Conservation (phyloP, 257 asterid species). For the Jaltomata sinuosa region DNA sequence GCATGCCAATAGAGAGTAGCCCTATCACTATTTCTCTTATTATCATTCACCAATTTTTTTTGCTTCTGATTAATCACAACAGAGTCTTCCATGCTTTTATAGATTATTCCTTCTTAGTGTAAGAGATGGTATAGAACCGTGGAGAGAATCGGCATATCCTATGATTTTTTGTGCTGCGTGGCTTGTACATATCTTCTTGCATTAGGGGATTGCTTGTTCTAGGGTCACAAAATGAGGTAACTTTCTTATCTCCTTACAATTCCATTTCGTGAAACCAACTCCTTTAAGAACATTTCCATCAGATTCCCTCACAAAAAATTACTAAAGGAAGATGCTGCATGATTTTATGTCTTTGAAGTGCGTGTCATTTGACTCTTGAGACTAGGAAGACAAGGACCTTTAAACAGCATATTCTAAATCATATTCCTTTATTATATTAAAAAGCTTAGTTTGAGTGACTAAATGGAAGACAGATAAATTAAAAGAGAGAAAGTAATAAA, state of each 20-base stretch:
- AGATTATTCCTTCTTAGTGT: background rate
- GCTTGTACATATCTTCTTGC: background rate
- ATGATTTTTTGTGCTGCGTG: background rate
- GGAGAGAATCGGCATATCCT: slow-evolving; percentile 28
- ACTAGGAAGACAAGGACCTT: background rate
- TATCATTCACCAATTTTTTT: background rate
- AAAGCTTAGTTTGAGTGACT: no score
- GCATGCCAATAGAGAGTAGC: slow-evolving; percentile 46
- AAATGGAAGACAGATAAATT: no score
- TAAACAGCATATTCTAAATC: no score
- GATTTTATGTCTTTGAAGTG: background rate
- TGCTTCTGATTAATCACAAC: background rate
- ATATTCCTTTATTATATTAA: no score
- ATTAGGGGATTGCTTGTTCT: background rate
- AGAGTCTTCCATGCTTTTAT: background rate
- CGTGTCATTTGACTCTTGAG: background rate
- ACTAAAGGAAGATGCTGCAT: background rate
- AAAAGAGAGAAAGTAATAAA: no score
- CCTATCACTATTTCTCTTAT: slow-evolving; percentile 27
- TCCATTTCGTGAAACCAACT: background rate
- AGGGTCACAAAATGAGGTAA: slow-evolving; percentile 3
- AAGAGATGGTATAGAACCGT: slow-evolving; percentile 23
- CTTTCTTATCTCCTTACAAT: background rate
- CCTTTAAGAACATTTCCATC: background rate
- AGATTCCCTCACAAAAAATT: slow-evolving; percentile 15